Percentiles rank a stretch among this genome's conserved stretches.
These are phyloP conservation scores for Psilocybe subaeruginosa DNA, from an alignment of 768 basidiomycete species.

Conservation along the genomic window DNA sequence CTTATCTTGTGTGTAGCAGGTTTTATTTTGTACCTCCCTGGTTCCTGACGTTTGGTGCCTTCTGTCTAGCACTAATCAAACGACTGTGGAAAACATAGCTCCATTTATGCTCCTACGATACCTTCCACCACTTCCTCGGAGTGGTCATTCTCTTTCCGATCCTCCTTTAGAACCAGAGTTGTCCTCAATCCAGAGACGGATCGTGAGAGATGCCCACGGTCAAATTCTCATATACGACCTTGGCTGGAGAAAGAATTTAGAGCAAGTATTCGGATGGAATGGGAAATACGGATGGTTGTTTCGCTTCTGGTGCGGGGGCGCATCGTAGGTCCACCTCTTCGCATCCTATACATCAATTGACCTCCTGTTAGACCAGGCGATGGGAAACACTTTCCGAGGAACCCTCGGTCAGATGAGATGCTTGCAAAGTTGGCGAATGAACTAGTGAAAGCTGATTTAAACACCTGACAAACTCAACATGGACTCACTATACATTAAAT, in stretches of 20 bases:
- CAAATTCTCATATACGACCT: conserved; percentile 70
- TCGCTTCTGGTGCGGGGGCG: conserved; percentile 63
- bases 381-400: conserved; percentile 69
- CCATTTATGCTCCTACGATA: conserved; percentile 76
- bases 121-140: conserved; percentile 61
- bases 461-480: conserved; percentile 30
- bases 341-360: not conserved
- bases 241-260: conserved; percentile 74
- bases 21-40: not conserved
- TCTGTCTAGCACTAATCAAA: conserved; percentile 72
- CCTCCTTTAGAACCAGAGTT: conserved; percentile 78
- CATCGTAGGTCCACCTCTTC: conserved; percentile 49
- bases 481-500: not conserved
- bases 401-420: conserved; percentile 67
- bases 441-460: conserved; percentile 59
- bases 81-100: conserved; percentile 78
- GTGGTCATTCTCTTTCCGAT: conserved; percentile 58
- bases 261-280: conserved; percentile 67
- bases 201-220: conserved; percentile 67
- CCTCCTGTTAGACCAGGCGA: conserved; percentile 54
- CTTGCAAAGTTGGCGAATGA: conserved; percentile 66
- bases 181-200: conserved; percentile 60
- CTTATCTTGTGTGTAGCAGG: conserved; percentile 61
- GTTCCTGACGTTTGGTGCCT: not conserved
- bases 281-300: conserved; percentile 52